phyloP scores from a whole-genome alignment of 2,329 filamentous ascomycete species.

The Sporothrix euskadiensis region DNA sequence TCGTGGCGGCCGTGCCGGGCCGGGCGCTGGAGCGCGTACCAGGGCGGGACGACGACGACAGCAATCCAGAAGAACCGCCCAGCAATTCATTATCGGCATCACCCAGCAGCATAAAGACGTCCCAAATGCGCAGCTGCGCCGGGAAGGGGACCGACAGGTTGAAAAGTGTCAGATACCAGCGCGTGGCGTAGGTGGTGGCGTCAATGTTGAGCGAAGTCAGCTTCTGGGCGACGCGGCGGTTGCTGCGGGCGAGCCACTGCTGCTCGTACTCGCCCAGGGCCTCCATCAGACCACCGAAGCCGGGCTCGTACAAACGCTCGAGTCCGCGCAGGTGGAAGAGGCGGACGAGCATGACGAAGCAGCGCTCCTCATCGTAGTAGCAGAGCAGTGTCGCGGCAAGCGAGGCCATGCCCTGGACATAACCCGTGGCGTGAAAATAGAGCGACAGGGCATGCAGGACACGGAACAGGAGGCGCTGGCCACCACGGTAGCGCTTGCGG shows the following conservation, averaged over 20 bases:
- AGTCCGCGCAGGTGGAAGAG: constrained; percentile 88
- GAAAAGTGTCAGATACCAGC: constrained; percentile 97
- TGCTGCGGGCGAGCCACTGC: constrained; percentile 75
- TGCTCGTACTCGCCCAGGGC: constrained; percentile 82
- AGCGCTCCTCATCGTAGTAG: constrained; percentile 93
- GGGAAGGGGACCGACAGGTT: constrained; percentile 95
- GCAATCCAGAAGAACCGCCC: not conserved
- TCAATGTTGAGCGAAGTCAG: constrained; percentile 78
- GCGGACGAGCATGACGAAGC: constrained; percentile 95
- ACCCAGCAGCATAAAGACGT: constrained; percentile 93
- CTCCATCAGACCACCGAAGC: constrained; percentile 83
- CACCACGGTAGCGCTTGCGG: constrained; percentile 83
- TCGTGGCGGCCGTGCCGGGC: not conserved
- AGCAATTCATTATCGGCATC: constrained; percentile 45
- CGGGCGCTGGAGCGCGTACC: not conserved
- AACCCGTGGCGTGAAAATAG: constrained; percentile 87
- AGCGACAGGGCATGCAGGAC: constrained; percentile 89
- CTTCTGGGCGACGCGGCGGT: constrained; percentile 66
- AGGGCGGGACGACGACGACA: not conserved
- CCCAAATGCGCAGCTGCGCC: constrained; percentile 93
- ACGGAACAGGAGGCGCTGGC: constrained; percentile 86
- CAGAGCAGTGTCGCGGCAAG: constrained; percentile 89
- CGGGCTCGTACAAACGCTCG: constrained; percentile 77
- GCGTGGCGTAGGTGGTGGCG: constrained; percentile 88
- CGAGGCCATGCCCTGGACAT: constrained; percentile 97